Base-by-base conservation (phyloP, 2,329 filamentous ascomycete genomes). In the Periconia macrospinosa region DNA sequence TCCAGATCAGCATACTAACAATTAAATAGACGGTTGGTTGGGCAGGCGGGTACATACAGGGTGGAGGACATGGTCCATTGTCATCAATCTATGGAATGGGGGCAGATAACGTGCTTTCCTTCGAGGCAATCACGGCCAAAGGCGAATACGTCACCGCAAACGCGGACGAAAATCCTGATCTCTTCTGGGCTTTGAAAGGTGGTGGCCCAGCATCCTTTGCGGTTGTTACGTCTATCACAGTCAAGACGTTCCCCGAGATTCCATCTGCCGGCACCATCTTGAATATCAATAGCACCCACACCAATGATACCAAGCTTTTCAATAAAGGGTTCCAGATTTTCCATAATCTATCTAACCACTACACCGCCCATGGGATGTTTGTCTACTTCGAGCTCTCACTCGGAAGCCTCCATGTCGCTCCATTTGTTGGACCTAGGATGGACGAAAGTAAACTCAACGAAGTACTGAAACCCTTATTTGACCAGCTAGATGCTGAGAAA, bases 11-110 rank as follows among this genome's bases (percentile, higher is more conserved):
- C 23, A 42, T 47, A 14, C 50, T 61, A 57, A 52, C 57, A 23
- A 2, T 30, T 14, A 13, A 6, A 13, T 19, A 69, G 65, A 72
- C 71, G 49, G 73, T 76, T 19, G 72, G 71, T 20, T 71, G 73
- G 55, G 73, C 62, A 10, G 76, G 76, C n/a, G 76, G 76, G 1
- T 78, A 76, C 53, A 69, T 74, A 20, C 73, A 75, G 51, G 74
- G 75, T 40, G 78, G 75, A 46, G 78, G 77, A 8, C 74, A 79
- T 51, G 76, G 76, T 2, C 74, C 75, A 0, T 13, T 13, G 33
- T 37, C 15, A 37, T 37, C 33, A 14, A 67, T 69, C 11, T 72
- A 75, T 30, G 75, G 74, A 1, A 68, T 75, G 63, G 71, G 67
- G 30, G 65, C 69, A n/a, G 73, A 76, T 53, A 70, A 70, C 23